These are phyloP conservation scores for Aspergillus sp. DNA, from an alignment of 2,329 filamentous ascomycete species.

Conservation along the genomic window DNA sequence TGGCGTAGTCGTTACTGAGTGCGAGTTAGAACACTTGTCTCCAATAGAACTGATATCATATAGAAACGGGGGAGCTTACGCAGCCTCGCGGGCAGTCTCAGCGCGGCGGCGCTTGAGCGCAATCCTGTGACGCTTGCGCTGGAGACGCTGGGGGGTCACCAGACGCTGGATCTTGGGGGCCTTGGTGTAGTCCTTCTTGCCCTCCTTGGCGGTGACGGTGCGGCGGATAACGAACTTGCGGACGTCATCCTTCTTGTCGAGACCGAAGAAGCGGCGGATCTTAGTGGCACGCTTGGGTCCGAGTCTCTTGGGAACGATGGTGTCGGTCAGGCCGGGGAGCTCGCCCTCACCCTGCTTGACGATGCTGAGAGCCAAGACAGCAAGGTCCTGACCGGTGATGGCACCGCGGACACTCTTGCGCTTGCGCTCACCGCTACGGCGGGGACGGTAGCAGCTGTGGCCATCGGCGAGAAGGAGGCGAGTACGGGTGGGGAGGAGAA, in stretches of 20 bases:
- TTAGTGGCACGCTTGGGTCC: constrained; percentile 99
- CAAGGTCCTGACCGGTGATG: constrained; percentile 95
- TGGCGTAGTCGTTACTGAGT: constrained; percentile 88
- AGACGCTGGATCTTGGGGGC: constrained; percentile 99
- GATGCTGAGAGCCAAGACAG: constrained; percentile 90
- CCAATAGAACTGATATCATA: not conserved
- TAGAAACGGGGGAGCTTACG: constrained; percentile 64
- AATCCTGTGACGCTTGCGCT: constrained; percentile 98
- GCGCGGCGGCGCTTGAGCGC: constrained; percentile 98
- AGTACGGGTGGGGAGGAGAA: constrained; percentile 94
- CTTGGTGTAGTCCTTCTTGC: constrained; percentile 99
- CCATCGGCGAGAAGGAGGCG: constrained; percentile 92
- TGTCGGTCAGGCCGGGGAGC: constrained; percentile 95
- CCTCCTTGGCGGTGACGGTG: constrained; percentile 87
- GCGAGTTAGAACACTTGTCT: not conserved
- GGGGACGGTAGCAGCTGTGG: constrained; percentile 99
- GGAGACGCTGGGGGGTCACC: constrained; percentile 98
- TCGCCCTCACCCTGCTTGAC: constrained; percentile 98
- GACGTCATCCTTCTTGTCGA: constrained; percentile 99
- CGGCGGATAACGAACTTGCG: constrained; percentile 99
- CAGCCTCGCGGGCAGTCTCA: constrained; percentile 98
- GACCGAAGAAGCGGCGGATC: constrained; percentile 99
- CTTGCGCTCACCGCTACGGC: constrained; percentile 98
- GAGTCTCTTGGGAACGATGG: constrained; percentile 98
- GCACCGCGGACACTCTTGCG: constrained; percentile 96